Percentiles rank a stretch among this genome's conserved stretches.
These are phyloP conservation scores for Sugiyamaella valdiviana DNA, from an alignment of 805 yeast species.

Conservation along the genomic window DNA sequence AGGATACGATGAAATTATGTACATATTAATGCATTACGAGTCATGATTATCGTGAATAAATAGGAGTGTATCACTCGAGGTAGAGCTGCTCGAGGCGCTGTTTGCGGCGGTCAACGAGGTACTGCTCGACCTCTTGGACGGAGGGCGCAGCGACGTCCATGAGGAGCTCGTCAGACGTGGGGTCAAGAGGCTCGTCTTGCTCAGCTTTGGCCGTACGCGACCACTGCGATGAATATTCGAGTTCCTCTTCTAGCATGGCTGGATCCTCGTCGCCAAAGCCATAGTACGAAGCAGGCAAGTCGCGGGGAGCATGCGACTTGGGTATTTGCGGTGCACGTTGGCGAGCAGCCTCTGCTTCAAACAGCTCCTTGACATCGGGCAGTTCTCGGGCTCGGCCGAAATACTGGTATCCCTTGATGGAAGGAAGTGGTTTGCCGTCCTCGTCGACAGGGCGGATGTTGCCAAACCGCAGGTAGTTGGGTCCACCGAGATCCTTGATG, in stretches of 20 bases:
- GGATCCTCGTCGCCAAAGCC: slow-evolving; percentile 27
- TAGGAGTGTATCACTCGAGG: slow-evolving; percentile 3
- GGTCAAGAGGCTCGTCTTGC: slow-evolving; percentile 1
- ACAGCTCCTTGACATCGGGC: slow-evolving; percentile 56
- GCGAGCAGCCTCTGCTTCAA: slow-evolving; percentile 34
- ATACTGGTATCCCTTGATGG: slow-evolving; percentile 55
- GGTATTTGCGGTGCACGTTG: slow-evolving; percentile 18
- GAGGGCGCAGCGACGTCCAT: slow-evolving; percentile 18
- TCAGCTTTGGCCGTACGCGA: background rate
- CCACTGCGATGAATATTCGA: slow-evolving; percentile 4
- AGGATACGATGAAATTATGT: slow-evolving; percentile 2
- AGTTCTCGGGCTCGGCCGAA: slow-evolving; percentile 80
- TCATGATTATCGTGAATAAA: background rate
- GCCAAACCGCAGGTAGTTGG: slow-evolving; percentile 43
- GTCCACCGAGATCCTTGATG: slow-evolving; percentile 66
- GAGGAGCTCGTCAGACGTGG: slow-evolving; percentile 11
- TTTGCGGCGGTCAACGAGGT: slow-evolving; percentile 20
- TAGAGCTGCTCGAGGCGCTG: slow-evolving; percentile 17
- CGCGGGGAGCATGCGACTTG: slow-evolving; percentile 9
- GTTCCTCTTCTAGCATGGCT: slow-evolving; percentile 20
- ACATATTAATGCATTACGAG: slow-evolving; percentile 2
- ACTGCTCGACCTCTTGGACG: slow-evolving; percentile 23
- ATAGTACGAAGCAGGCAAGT: slow-evolving; percentile 26
- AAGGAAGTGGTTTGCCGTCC: slow-evolving; percentile 22
- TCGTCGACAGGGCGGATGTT: slow-evolving; percentile 22